phyloP scores from a whole-genome alignment of 345 rosid species.

The Acer negundo region DNA sequence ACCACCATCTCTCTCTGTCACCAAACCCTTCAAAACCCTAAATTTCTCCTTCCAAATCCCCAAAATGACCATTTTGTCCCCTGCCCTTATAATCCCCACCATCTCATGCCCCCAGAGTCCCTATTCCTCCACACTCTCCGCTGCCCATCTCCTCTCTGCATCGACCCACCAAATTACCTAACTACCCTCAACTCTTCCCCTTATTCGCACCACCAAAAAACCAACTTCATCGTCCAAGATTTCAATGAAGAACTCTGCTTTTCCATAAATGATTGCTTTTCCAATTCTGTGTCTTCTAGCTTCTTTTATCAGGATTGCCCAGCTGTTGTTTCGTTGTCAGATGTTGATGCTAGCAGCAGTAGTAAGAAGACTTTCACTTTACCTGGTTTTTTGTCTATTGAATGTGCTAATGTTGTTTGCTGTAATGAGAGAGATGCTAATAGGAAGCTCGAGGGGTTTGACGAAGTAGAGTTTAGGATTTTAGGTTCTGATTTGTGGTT shows the following conservation, averaged over 20 bases:
- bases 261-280: conserved; percentile 51
- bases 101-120: conserved; percentile 66
- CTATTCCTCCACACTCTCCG: conserved; percentile 73
- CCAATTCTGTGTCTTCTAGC: conserved; percentile 36
- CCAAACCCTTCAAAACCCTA: conserved; percentile 34
- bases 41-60: conserved; percentile 29
- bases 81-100: conserved; percentile 65
- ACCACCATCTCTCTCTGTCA: conserved; percentile 44
- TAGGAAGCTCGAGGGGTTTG: conserved; percentile 13
- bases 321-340: conserved; percentile 53
- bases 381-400: conserved; percentile 56
- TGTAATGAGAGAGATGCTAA: conserved; percentile 22
- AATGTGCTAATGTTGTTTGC: conserved; percentile 51
- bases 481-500: conserved; percentile 70
- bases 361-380: conserved; percentile 39
- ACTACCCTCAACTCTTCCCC: conserved; percentile 35
- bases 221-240: conserved; percentile 18
- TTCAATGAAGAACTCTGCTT: conserved; percentile 41
- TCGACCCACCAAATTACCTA: conserved; percentile 50
- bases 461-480: conserved; percentile 25
- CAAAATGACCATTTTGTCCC: conserved; percentile 34
- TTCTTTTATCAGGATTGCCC: conserved; percentile 75
- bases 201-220: conserved; percentile 9
- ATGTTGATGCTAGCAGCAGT: conserved; percentile 25
- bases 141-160: conserved; percentile 57